Base-by-base conservation (phyloP, 805 yeast genomes). In the Maudiozyma barnettii region DNA sequence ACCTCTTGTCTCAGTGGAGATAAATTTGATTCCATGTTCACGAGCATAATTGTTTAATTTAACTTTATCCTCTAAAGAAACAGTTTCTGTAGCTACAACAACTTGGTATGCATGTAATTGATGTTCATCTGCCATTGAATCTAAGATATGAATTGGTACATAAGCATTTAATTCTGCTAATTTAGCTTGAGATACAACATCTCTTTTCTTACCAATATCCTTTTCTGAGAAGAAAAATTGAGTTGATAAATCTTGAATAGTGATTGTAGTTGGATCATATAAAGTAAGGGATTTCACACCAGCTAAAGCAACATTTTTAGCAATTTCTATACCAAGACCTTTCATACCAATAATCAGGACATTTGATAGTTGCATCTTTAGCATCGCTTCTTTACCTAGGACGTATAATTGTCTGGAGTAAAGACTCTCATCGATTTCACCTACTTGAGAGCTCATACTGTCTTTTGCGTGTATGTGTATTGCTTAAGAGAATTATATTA, bases 361-460 rank as follows among this genome's bases (percentile, higher is more conserved):
- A 58, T 85, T 88, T 22, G 98, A 89, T 54, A 78, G 75, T 59
- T 90, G 96, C 97, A 93, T 86, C 66, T 88, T 86, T 58, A 90
- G 73, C 99, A 93, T 93, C 45, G 99, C 99, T 55, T 93, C 99
- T 59, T 87, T 89, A 52, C 99, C 99, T 54, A 93, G 70, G 45
- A 93, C 99, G 59, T 91, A 88, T 67, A 93, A 78, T 71, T 93
- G 99, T 66, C 99, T 87, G 37, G 98, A 90, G 75, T 93, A 93
- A 56, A 93, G 76, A 49, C 95, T 76, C 73, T 93, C 99, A 65
- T 93, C 99, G 59, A 93, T 91, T 51, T 79, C 75, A 40, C 63
- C 71, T 16, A 50, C 33, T 40, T 60, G 53, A 12, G 51, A 58
- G 26, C 53, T 45, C 61, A 58, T 57, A 22, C 30, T 43, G 21